phyloP scores from a whole-genome alignment of 192 early-diverging fungal genomes.

The Helicostylum pulchrum region DNA sequence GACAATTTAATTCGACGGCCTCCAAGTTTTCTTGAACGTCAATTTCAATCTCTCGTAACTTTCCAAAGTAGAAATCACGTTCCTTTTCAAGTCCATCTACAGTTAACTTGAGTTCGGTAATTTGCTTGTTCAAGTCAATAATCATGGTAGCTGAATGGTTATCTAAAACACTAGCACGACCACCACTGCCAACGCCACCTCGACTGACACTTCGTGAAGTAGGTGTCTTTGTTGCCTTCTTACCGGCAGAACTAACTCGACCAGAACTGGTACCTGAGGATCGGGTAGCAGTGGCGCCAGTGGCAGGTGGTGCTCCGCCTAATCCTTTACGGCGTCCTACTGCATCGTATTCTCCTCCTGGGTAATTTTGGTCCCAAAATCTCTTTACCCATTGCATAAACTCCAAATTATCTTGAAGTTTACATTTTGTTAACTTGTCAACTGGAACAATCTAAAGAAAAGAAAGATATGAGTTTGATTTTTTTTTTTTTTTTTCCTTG shows the following conservation, averaged over 20 bases:
- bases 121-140: slow-evolving; percentile 69
- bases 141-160: slow-evolving; percentile 59
- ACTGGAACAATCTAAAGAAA: slow-evolving; percentile 72
- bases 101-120: slow-evolving; percentile 76
- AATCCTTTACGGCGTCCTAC: slow-evolving; percentile 52
- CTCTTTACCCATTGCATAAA: slow-evolving; percentile 94
- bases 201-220: slow-evolving; percentile 18
- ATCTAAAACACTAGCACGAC: slow-evolving; percentile 24
- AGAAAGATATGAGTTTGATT: neutral
- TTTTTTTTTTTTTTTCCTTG: neutral
- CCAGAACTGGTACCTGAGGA: slow-evolving; percentile 29
- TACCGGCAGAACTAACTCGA: slow-evolving; percentile 36
- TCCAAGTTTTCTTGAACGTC: slow-evolving; percentile 73
- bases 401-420: slow-evolving; percentile 97
- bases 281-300: slow-evolving; percentile 37
- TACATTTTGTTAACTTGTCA: slow-evolving; percentile 84
- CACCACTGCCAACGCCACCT: slow-evolving; percentile 6
- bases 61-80: slow-evolving; percentile 93
- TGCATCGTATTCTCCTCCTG: slow-evolving; percentile 78
- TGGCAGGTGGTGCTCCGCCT: neutral
- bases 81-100: slow-evolving; percentile 94
- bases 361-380: slow-evolving; percentile 84
- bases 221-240: slow-evolving; percentile 20
- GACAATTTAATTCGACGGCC: slow-evolving; percentile 10
- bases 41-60: slow-evolving; percentile 90